Percentiles rank a stretch among this genome's conserved stretches.
Evolutionary conservation across 768 basidiomycete genomes (phyloP).

Genomic region (Tylopilus subfusipes): DNA sequence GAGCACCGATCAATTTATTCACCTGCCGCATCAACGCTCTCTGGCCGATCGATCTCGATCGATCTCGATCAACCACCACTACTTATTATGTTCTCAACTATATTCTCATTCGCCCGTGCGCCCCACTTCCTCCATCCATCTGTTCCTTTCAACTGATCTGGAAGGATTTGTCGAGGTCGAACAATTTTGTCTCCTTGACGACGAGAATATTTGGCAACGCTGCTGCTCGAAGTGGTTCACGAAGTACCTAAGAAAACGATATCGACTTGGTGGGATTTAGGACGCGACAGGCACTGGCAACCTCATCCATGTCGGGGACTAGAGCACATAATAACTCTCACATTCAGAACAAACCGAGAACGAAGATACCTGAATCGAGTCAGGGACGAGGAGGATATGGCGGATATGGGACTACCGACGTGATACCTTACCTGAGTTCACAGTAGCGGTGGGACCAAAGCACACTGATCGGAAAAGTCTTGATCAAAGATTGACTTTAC

Average conservation of each 20-base stretch:
- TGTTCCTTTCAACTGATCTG: not conserved
- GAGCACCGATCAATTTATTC: too few species aligned
- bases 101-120: too few species aligned
- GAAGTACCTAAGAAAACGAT: not conserved
- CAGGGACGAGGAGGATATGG: not conserved
- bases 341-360: too few species aligned
- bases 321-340: too few species aligned
- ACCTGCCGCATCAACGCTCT: too few species aligned
- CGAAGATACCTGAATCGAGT: not conserved
- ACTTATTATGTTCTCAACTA: too few species aligned
- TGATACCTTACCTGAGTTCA: not conserved
- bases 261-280: not conserved
- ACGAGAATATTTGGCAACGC: not conserved
- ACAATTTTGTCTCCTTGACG: not conserved
- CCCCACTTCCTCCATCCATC: not conserved
- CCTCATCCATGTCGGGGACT: too few species aligned
- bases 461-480: not conserved
- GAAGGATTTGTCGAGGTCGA: not conserved
- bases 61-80: too few species aligned
- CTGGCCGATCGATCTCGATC: too few species aligned
- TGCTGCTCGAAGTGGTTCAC: not conserved
- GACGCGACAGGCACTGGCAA: not conserved
- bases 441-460: not conserved
- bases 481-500: not conserved
- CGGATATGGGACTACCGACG: not conserved